Evolutionary conservation across 257 asterid species (phyloP), one percentile per base, ranked within the genome.

Genomic region (Nicotiana sylvestris): DNA sequence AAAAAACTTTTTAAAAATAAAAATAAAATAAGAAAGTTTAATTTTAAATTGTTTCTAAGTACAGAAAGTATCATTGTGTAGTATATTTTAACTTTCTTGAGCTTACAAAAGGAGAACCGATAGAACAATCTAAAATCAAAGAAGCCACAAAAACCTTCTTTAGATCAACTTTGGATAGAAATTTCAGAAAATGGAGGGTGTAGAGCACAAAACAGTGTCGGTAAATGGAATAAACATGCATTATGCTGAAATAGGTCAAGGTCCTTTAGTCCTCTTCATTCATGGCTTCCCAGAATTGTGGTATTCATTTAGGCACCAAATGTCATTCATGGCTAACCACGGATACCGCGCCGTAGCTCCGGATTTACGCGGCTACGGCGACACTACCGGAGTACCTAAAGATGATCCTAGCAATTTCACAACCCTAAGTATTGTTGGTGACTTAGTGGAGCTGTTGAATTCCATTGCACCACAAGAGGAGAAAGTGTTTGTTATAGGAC

Each of bases 261-360:
- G 98, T 43, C 97, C 98, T 4, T 53, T 85, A n/a, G 85, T 93
- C 88, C 89, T 94, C 58, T 90, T 94, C 88, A 90, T 94, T 87
- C 97, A 92, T 84, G 97, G 97, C 30, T 94, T 94, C 89, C 98
- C 98, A 0, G 95, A 93, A 18, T 89, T 88, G 82, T 94, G 98
- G 97, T 94, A 87, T 92, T 86, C 97, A 16, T 94, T 97, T 97
- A 90, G 97, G 53, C 96, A 92, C 86, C 98, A 94, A 87, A 86
- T 94, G 84, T 18, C 60, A 51, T 92, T 85, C 91, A 76, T 94
- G 80, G 92, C 98, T 57, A 58, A 79, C 82, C 90, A 81, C 10
- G 94, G 97, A 35, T 87, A 85, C 88, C 90, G 91, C 1, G 97
- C 92, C 1, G 85, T 93, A 30, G 95, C 98, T 6, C 95, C 97